These are phyloP conservation scores for Boletus mariae DNA, from an alignment of 1,284 basidiomycete species.

Conservation along the genomic window DNA sequence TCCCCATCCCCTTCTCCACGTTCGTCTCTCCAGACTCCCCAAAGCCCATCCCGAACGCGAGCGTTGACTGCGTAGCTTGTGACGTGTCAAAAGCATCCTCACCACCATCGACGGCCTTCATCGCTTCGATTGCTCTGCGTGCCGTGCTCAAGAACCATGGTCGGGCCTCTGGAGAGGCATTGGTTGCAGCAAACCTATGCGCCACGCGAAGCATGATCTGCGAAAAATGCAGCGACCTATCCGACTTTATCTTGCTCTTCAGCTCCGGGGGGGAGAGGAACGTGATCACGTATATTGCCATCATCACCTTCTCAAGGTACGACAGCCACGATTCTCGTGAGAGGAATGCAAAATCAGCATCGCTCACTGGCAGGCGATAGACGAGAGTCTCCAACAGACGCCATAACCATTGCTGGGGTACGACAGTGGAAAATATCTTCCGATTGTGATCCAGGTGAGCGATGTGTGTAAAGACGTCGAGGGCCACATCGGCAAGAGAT, in stretches of 20 bases:
- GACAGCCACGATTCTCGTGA: slow-evolving; percentile 68
- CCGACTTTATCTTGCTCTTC: slow-evolving; percentile 65
- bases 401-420: slow-evolving; percentile 60
- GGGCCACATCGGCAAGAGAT: slow-evolving; percentile 66
- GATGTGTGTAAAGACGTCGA: slow-evolving; percentile 81
- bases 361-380: slow-evolving; percentile 76
- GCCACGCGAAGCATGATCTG: slow-evolving; percentile 64
- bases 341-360: slow-evolving; percentile 72
- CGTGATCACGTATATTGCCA: slow-evolving; percentile 82
- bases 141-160: slow-evolving; percentile 60
- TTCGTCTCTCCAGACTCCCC: slow-evolving; percentile 67
- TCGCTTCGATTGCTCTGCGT: slow-evolving; percentile 76
- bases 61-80: slow-evolving; percentile 50
- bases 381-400: slow-evolving; percentile 68
- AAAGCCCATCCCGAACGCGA: slow-evolving; percentile 73
- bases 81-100: slow-evolving; percentile 71
- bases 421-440: slow-evolving; percentile 58
- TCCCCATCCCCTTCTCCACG: slow-evolving; percentile 66
- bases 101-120: slow-evolving; percentile 82
- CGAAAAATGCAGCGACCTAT: slow-evolving; percentile 57
- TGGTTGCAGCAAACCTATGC: slow-evolving; percentile 51
- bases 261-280: slow-evolving; percentile 77
- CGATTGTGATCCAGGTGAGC: slow-evolving; percentile 80
- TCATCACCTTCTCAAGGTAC: slow-evolving; percentile 75
- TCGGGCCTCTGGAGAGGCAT: slow-evolving; percentile 45